phyloP scores from a whole-genome alignment of 371 early-diverging fungal genomes.

The Entomophthora muscae region DNA sequence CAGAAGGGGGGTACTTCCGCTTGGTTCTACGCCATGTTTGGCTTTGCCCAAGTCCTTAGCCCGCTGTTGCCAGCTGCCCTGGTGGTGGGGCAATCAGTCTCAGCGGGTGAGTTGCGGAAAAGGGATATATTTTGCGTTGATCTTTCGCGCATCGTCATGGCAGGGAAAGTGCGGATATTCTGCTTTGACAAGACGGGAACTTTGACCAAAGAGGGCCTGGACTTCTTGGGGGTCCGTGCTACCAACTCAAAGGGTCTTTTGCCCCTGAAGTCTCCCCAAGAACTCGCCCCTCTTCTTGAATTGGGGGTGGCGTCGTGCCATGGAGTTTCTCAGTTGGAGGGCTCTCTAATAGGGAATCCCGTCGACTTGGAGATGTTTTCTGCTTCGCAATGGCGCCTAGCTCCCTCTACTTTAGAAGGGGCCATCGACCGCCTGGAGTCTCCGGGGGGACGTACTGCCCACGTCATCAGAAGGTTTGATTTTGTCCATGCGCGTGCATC shows the following conservation, averaged over 20 bases:
- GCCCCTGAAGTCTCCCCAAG: not conserved
- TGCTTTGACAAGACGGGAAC: conserved; percentile 86
- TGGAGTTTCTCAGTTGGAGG: conserved; percentile 47
- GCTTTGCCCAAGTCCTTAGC: conserved; percentile 45
- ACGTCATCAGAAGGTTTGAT: conserved; percentile 54
- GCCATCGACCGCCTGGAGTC: conserved; percentile 21
- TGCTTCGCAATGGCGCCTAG: conserved; percentile 31
- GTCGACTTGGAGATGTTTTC: conserved; percentile 86
- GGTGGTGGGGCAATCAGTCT: conserved; percentile 72
- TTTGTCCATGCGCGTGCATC: conserved; percentile 70
- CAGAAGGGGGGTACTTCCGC: conserved; percentile 30
- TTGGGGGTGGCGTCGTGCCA: conserved; percentile 51
- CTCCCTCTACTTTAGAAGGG: conserved; percentile 2
- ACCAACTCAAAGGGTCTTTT: too few species aligned
- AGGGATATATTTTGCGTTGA: conserved; percentile 52
- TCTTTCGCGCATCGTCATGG: conserved; percentile 47
- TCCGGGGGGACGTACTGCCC: conserved; percentile 10
- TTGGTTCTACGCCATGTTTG: conserved; percentile 50
- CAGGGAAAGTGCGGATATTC: conserved; percentile 54
- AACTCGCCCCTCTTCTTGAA: not conserved
- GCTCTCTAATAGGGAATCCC: conserved; percentile 70
- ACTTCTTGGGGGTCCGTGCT: not conserved
- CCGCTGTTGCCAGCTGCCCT: conserved; percentile 58
- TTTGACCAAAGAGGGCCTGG: conserved; percentile 23
- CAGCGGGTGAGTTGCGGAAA: conserved; percentile 40